These are phyloP conservation scores for Calamus simplicifolius DNA, from an alignment of 176 grass and related monocot genomes.

Conservation along the genomic window DNA sequence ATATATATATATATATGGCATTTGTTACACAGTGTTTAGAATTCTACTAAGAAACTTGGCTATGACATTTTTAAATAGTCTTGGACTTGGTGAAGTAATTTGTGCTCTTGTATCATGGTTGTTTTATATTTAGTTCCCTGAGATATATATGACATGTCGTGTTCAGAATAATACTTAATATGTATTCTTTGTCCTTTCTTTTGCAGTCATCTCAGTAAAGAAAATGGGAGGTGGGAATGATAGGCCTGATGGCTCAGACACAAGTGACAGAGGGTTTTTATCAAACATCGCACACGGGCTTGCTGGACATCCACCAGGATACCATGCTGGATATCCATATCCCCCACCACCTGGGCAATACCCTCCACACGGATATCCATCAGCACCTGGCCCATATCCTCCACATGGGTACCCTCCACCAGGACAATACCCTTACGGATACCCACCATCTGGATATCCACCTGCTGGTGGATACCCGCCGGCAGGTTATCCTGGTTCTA, in stretches of 20 bases:
- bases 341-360: neutral
- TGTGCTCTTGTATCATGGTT: no score
- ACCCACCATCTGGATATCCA: constrained; percentile 11
- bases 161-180: no score
- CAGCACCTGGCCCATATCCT: constrained; percentile 6
- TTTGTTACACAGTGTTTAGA: no score
- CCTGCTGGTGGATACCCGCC: constrained; percentile 6
- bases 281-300: constrained; percentile 8
- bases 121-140: no score
- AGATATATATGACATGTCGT: no score
- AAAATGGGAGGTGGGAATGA: constrained; percentile 23
- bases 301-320: neutral
- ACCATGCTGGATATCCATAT: constrained; percentile 15
- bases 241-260: neutral
- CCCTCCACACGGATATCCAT: constrained; percentile 15
- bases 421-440: neutral
- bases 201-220: neutral
- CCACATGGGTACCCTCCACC: constrained; percentile 6
- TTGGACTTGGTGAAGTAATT: no score
- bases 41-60: no score
- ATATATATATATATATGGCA: no score
- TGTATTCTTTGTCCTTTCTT: no score
- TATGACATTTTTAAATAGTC: no score
- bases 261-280: constrained; percentile 21
- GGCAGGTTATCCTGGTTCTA: neutral